Evolutionary conservation across 2,329 filamentous ascomycete genomes (phyloP), one percentile per base, ranked within the genome.

Genomic region (Cadophora sp.): DNA sequence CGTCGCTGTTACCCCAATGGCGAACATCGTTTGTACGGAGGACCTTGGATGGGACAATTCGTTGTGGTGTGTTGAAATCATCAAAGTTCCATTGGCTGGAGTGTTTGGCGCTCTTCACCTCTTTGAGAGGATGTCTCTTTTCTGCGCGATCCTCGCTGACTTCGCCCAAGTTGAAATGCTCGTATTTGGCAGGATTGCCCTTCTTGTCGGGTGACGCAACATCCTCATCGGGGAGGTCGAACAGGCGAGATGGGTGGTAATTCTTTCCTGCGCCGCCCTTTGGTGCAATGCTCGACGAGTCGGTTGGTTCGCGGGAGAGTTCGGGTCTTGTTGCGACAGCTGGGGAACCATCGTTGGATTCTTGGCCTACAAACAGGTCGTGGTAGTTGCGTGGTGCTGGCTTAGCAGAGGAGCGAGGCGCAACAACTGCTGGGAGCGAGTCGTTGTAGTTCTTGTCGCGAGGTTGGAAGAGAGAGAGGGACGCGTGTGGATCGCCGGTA

Each of bases 41-140:
- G 24, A 85, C 78, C 78, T 90, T 91, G 55, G 84, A 81, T 4
- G 85, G 83, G 58, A 87, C 83, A 30, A 80, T 72, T 83, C 97
- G 97, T 71, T 90, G 86, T 0, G 95, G 95, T 0, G 94, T 97
- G 18, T 83, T 82, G 74, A 97, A 97, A 80, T 97, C 94, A 68
- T 93, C 88, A 79, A 98, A 98, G 59, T 89, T 88, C 94, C 95
- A 97, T 69, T 92, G 90, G 70, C 89, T 89, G 67, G 84, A 82
- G 76, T 93, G 89, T 81, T 91, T 92, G 64, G 84, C 83, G 75
- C 84, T 85, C 62, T 84, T 78, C 24, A 67, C 64, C 39, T 75
- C 73, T 50, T 77, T 73, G 16, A 70, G 74, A 69, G 69, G 73
- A 63, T 41, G 56, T 39, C 48, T 33, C 43, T 68, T 65, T 36